A percentile compares a stretch with the other conserved stretches of the same genome.
Evolutionary conservation across 1,139 yeast genomes (phyloP).

Genomic region (Taphrina communis): DNA sequence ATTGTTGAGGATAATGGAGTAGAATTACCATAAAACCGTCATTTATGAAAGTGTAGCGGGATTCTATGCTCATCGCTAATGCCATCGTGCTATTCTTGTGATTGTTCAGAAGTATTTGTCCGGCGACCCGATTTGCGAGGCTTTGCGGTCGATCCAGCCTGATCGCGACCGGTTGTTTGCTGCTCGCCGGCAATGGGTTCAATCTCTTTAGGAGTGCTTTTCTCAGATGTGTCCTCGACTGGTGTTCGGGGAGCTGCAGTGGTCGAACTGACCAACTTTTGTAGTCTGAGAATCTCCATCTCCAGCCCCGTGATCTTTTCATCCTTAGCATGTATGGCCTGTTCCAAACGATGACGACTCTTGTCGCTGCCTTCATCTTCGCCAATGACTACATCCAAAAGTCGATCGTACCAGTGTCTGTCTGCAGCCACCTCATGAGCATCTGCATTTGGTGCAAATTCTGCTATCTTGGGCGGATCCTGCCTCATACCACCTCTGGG

Average conservation of each 20-base stretch:
- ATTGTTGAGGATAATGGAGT: neutral
- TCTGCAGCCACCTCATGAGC: conserved; percentile 15
- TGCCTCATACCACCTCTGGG: neutral
- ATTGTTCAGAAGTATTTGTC: neutral
- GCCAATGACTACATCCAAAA: conserved; percentile 66
- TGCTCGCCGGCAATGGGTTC: neutral
- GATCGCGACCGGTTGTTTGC: neutral
- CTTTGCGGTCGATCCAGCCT: neutral
- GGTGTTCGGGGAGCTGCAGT: neutral
- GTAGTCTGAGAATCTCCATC: conserved; percentile 28
- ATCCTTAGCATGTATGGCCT: conserved; percentile 12
- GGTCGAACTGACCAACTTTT: conserved; percentile 7
- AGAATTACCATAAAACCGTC: neutral
- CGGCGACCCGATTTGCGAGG: conserved; percentile 1
- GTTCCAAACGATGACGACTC: conserved; percentile 33
- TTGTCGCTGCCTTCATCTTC: conserved; percentile 53
- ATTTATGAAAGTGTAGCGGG: too few species aligned
- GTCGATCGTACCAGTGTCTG: conserved; percentile 54
- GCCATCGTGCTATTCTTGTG: neutral
- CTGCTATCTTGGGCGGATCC: conserved; percentile 20
- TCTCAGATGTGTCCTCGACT: conserved; percentile 8
- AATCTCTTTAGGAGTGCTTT: neutral
- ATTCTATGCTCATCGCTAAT: neutral
- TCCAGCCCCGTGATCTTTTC: conserved; percentile 30
- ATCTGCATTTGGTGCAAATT: conserved; percentile 31